These are phyloP conservation scores for Rubia peregrina DNA, from an alignment of 305 asterid species.

Conservation along the genomic window DNA sequence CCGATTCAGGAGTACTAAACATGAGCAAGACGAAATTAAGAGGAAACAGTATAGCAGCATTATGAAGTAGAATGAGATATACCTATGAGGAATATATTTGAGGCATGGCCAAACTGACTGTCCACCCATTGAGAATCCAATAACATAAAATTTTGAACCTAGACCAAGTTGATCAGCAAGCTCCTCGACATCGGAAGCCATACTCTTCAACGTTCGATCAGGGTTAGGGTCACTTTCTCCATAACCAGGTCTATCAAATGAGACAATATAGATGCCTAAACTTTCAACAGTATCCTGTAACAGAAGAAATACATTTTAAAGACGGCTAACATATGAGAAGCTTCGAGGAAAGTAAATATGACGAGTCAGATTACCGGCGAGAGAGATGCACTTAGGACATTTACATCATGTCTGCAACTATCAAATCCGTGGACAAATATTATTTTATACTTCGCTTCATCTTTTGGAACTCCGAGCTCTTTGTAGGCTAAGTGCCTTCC, in stretches of 20 bases:
- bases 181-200: conserved; percentile 59
- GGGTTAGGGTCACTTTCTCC: conserved; percentile 86
- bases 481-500: conserved; percentile 38
- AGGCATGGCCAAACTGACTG: conserved; percentile 75
- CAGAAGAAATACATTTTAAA: neutral
- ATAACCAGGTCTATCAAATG: conserved; percentile 83
- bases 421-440: conserved; percentile 34
- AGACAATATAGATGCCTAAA: conserved; percentile 50
- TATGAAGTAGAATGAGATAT: conserved; percentile 1
- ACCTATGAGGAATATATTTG: conserved; percentile 94
- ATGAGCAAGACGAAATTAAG: neutral
- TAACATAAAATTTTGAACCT: conserved; percentile 57
- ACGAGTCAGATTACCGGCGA: conserved; percentile 19
- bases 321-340: neutral
- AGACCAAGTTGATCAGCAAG: conserved; percentile 72
- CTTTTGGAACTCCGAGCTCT: conserved; percentile 33
- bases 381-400: conserved; percentile 8
- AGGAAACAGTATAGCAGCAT: neutral
- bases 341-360: neutral
- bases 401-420: conserved; percentile 24
- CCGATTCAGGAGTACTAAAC: neutral
- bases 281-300: conserved; percentile 46
- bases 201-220: conserved; percentile 35
- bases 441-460: conserved; percentile 27
- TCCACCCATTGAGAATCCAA: conserved; percentile 84